A percentile compares a stretch with the other conserved stretches of the same genome.
Evolutionary conservation across 768 basidiomycete genomes (phyloP).

Genomic region (Strobilomyces dryophilus): DNA sequence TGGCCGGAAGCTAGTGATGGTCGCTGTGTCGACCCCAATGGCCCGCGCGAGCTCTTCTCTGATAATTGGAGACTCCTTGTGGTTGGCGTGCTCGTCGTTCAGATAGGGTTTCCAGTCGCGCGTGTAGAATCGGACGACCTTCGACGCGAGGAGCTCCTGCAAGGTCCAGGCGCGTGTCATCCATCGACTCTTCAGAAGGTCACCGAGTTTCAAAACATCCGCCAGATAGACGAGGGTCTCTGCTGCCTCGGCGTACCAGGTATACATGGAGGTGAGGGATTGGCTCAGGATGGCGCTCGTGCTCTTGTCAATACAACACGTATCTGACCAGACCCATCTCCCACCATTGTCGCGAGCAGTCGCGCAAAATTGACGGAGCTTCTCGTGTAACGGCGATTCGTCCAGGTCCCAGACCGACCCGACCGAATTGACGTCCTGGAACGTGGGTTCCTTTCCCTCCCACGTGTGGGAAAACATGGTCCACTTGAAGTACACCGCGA

Average conservation of each 20-base stretch:
- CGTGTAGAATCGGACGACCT: too few relatives aligned
- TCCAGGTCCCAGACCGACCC: neutral
- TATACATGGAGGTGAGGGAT: too few relatives aligned
- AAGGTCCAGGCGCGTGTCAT: too few relatives aligned
- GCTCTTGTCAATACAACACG: neutral
- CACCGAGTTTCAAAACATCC: neutral
- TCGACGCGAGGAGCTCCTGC: too few relatives aligned
- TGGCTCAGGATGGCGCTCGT: neutral
- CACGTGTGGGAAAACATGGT: too few relatives aligned
- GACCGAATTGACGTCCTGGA: neutral
- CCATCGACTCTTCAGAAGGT: neutral
- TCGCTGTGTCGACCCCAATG: neutral
- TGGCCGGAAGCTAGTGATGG: neutral
- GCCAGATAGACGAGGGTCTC: neutral
- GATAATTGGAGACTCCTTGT: neutral
- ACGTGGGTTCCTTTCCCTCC: too few relatives aligned
- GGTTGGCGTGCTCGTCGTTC: neutral
- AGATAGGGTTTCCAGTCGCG: neutral
- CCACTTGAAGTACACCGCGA: too few relatives aligned
- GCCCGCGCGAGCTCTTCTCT: neutral
- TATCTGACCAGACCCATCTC: too few relatives aligned
- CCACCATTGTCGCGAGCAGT: too few relatives aligned
- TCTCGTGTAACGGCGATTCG: neutral
- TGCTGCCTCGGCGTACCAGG: too few relatives aligned
- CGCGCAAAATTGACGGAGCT: too few relatives aligned